These are phyloP conservation scores for Yamadazyma conglobata DNA, from an alignment of 1,139 yeast genomes.

Conservation along the genomic window DNA sequence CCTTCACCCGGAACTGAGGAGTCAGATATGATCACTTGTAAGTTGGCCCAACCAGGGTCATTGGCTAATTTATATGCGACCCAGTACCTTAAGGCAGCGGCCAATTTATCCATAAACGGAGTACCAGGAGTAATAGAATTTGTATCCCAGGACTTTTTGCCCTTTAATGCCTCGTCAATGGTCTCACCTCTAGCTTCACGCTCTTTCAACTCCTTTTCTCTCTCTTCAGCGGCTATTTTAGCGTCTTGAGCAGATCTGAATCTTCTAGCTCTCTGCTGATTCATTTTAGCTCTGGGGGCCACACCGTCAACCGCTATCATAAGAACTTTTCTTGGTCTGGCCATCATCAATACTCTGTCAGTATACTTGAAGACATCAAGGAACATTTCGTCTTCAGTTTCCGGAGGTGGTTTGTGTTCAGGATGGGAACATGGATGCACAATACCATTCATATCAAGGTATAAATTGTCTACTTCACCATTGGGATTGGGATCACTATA, in stretches of 20 bases:
- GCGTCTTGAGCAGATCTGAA: constrained; percentile 96
- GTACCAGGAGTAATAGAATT: constrained; percentile 99
- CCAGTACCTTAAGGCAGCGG: constrained; percentile 82
- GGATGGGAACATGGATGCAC: constrained; percentile 98
- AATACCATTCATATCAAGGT: constrained; percentile 95
- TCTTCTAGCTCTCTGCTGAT: constrained; percentile 94
- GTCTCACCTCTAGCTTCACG: constrained; percentile 58
- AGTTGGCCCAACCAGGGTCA: constrained; percentile 88
- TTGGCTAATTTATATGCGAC: constrained; percentile 85
- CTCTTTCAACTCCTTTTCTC: constrained; percentile 49
- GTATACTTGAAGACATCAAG: constrained; percentile 86
- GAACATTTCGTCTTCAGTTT: constrained; percentile 93
- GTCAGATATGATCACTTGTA: constrained; percentile 83
- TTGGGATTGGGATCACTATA: constrained; percentile 84
- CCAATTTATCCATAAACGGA: constrained; percentile 91
- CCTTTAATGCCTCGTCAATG: constrained; percentile 62
- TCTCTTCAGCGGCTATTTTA: constrained; percentile 56
- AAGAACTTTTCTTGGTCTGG: constrained; percentile 87
- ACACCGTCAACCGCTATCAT: constrained; percentile 98
- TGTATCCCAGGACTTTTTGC: constrained; percentile 68
- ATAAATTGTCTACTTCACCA: constrained; percentile 89
- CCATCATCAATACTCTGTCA: constrained; percentile 86
- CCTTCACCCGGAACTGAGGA: constrained; percentile 99
- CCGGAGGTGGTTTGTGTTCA: constrained; percentile 90
- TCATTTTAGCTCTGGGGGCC: constrained; percentile 98